Conservation (phyloP, 2,329 filamentous ascomycete genomes). For the Phyllosticta paracitricarpa region DNA sequence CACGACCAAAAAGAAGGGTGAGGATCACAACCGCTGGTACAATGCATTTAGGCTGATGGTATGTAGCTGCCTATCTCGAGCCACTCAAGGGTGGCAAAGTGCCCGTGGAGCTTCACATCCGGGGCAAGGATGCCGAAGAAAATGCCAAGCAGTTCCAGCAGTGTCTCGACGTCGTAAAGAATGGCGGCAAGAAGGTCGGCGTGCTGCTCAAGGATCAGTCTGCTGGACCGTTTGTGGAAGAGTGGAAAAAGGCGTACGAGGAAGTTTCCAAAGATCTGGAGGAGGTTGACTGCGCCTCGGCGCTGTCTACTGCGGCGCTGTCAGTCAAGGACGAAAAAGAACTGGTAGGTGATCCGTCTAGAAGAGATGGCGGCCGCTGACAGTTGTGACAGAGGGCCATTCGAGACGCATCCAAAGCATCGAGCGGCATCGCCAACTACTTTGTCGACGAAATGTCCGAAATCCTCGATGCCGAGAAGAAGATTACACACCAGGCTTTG, state of each 20-base stretch:
- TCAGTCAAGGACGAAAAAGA: constrained; percentile 93
- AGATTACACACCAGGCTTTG: constrained; percentile 80
- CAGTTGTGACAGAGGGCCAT: constrained; percentile 57
- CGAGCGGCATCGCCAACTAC: constrained; percentile 83
- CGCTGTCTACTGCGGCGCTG: constrained; percentile 74
- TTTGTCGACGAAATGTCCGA: constrained; percentile 98
- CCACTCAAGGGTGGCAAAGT: constrained; percentile 86
- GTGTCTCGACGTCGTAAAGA: constrained; percentile 78
- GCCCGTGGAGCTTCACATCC: constrained; percentile 81
- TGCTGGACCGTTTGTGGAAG: constrained; percentile 81
- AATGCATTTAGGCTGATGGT: constrained; percentile 24
- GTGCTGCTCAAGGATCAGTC: constrained; percentile 76
- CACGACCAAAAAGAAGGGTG: constrained; percentile 96
- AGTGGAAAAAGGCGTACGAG: constrained; percentile 84
- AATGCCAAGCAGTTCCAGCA: constrained; percentile 86
- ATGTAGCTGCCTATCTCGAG: constrained; percentile 79
- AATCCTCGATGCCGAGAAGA: constrained; percentile 92
- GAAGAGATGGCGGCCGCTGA: neutral
- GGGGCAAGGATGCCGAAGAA: constrained; percentile 82
- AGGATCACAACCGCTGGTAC: constrained; percentile 11
- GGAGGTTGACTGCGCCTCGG: constrained; percentile 74
- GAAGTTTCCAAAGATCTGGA: constrained; percentile 71
- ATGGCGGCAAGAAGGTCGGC: constrained; percentile 86
- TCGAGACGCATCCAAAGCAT: constrained; percentile 87
- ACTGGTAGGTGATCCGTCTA: constrained; percentile 42